Percentiles rank a stretch among this genome's conserved stretches.
Conservation (phyloP, 257 asterid genomes). For the Cinchona pubescens region DNA sequence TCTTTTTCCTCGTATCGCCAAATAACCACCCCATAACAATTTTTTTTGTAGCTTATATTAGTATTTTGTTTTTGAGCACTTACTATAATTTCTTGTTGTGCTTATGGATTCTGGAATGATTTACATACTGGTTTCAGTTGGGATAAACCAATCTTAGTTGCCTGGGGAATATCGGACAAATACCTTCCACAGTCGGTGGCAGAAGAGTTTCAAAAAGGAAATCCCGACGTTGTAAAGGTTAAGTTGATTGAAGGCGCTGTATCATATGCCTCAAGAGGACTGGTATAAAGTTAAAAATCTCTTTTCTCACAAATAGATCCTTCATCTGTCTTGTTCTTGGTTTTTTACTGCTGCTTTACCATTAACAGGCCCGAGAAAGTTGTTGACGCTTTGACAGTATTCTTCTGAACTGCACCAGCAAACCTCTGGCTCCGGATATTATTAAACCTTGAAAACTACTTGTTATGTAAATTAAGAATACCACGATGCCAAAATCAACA, state of each 20-base stretch:
- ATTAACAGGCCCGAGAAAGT: slow-evolving; percentile 88
- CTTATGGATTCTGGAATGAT: neutral
- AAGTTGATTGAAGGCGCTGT: slow-evolving; percentile 91
- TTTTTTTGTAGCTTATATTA: no score
- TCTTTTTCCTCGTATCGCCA: neutral
- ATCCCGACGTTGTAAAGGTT: slow-evolving; percentile 53
- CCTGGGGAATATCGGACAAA: slow-evolving; percentile 95
- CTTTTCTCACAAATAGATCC: neutral
- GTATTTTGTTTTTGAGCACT: neutral
- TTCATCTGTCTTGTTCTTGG: slow-evolving; percentile 13
- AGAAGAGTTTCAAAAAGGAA: slow-evolving; percentile 70
- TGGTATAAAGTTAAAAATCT: slow-evolving; percentile 47
- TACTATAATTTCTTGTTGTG: neutral
- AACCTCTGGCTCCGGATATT: neutral
- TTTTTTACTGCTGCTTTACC: neutral
- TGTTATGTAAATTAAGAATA: neutral
- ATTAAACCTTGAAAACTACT: neutral
- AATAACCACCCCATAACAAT: no score
- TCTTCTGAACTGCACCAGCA: slow-evolving; percentile 35
- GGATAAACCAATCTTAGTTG: slow-evolving; percentile 77
- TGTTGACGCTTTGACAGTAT: slow-evolving; percentile 53
- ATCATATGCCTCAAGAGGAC: slow-evolving; percentile 99
- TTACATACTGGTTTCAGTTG: slow-evolving; percentile 46
- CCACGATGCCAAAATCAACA: no score
- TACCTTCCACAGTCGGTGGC: slow-evolving; percentile 91